These are phyloP conservation scores for Ceratocystis harringtonii DNA, from an alignment of 2,329 filamentous ascomycete species.

Conservation along the genomic window DNA sequence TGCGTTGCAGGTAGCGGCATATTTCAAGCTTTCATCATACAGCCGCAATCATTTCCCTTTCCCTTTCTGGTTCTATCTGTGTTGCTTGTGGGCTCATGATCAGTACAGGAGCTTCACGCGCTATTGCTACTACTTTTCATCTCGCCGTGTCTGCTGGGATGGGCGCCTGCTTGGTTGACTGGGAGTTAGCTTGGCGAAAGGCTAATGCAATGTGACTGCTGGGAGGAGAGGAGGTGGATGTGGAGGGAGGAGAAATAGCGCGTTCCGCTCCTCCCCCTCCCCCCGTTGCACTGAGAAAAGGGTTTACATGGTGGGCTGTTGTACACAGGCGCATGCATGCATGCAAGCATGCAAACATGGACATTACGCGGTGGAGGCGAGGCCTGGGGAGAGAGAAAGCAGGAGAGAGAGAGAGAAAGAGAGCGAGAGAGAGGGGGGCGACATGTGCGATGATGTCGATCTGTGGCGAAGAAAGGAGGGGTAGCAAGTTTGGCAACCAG, in stretches of 20 bases:
- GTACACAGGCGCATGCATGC: neutral
- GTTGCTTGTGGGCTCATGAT: too few species aligned
- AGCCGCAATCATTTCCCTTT: too few species aligned
- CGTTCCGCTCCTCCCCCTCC: conserved; percentile 1
- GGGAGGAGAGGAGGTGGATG: neutral
- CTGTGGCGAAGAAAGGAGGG: neutral
- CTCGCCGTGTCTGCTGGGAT: neutral
- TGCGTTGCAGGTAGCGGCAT: too few species aligned
- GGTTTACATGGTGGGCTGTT: neutral
- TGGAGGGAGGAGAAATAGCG: neutral
- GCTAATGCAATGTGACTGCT: neutral
- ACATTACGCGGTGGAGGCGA: neutral
- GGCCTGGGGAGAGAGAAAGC: neutral
- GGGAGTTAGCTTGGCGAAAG: neutral
- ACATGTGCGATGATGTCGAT: conserved; percentile 2
- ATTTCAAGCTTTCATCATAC: too few species aligned
- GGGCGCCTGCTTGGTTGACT: neutral
- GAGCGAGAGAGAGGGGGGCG: neutral
- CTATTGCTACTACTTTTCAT: too few species aligned
- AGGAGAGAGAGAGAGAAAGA: neutral
- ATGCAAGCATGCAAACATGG: neutral
- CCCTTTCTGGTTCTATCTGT: too few species aligned
- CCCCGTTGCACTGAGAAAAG: neutral
- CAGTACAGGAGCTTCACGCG: too few species aligned
- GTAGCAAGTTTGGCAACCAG: neutral